Evolutionary conservation across 768 basidiomycete genomes (phyloP).

Genomic region (Xerocomellus intermedius): DNA sequence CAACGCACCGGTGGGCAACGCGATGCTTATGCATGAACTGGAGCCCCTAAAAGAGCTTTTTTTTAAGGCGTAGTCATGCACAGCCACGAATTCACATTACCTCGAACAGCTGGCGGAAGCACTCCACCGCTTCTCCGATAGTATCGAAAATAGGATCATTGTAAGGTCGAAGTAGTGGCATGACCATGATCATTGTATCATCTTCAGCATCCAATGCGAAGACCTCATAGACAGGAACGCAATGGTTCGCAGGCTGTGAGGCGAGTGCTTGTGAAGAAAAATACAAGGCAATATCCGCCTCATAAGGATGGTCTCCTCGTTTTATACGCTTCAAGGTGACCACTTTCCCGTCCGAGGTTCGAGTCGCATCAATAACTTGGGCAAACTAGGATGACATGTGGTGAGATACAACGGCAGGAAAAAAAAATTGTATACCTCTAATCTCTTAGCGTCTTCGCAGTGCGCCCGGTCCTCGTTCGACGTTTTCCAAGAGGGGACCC

Average conservation of each 20-base stretch:
- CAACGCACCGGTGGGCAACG: conserved; percentile 40
- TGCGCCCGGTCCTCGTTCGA: background rate
- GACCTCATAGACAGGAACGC: conserved; percentile 26
- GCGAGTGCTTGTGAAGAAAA: conserved; percentile 15
- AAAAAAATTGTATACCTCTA: background rate
- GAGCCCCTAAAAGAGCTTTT: too few relatives aligned
- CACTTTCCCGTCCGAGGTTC: conserved; percentile 23
- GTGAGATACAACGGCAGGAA: too few relatives aligned
- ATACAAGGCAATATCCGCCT: conserved; percentile 22
- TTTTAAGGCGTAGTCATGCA: too few relatives aligned
- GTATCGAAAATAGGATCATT: conserved; percentile 17
- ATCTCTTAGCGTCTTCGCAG: background rate
- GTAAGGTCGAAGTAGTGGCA: conserved; percentile 29
- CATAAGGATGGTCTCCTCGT: conserved; percentile 12
- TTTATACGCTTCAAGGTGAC: conserved; percentile 32
- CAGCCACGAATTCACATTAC: conserved; percentile 1
- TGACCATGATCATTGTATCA: conserved; percentile 23
- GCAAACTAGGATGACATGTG: too few relatives aligned
- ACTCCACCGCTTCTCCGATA: conserved; percentile 19
- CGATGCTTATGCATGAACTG: conserved; percentile 19
- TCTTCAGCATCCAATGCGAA: conserved; percentile 5
- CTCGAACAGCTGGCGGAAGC: conserved; percentile 31
- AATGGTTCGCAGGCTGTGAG: conserved; percentile 21
- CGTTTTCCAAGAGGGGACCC: conserved; percentile 10
- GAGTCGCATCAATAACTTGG: conserved; percentile 30